Percentiles rank a stretch among this genome's conserved stretches.
These are phyloP conservation scores for Fusarium clavum DNA, from an alignment of 2,329 filamentous ascomycete species.

Conservation along the genomic window DNA sequence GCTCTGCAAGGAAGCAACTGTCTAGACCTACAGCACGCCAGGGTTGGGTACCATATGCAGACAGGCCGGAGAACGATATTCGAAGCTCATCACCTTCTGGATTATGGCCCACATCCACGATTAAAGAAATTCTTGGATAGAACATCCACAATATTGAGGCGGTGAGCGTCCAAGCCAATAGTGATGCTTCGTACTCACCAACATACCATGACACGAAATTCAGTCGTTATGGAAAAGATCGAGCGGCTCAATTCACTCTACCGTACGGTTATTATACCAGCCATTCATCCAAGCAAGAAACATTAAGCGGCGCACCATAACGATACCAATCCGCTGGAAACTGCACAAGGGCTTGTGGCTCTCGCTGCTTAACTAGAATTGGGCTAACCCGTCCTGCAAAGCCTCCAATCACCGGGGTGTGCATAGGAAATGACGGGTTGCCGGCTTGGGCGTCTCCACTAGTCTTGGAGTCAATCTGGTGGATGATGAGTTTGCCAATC, in stretches of 20 bases:
- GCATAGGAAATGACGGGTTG: constrained; percentile 23
- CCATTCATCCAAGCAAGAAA: constrained; percentile 16
- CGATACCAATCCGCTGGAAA: constrained; percentile 37
- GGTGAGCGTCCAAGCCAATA: constrained; percentile 12
- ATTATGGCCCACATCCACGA: constrained; percentile 22
- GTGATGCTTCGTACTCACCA: neutral
- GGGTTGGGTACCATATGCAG: constrained; percentile 28
- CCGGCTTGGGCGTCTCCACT: constrained; percentile 20
- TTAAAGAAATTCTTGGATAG: constrained; percentile 14
- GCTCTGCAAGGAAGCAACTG: constrained; percentile 44
- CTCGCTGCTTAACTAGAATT: constrained; percentile 38
- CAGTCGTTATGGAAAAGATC: constrained; percentile 5
- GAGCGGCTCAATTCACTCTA: constrained; percentile 6
- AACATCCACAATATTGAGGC: constrained; percentile 21
- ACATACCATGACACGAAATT: constrained; percentile 1
- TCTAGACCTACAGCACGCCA: constrained; percentile 28
- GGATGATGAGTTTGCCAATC: constrained; percentile 34
- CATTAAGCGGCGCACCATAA: constrained; percentile 30
- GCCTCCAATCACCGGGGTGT: constrained; percentile 36
- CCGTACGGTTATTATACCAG: neutral
- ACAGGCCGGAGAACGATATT: constrained; percentile 30
- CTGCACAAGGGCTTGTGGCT: constrained; percentile 31
- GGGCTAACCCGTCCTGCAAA: constrained; percentile 27
- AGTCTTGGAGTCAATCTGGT: constrained; percentile 29
- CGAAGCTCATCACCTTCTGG: constrained; percentile 29